Percentiles rank a stretch among this genome's conserved stretches.
These are phyloP conservation scores for Erucastrum elatum DNA, from an alignment of 345 rosid species.

Conservation along the genomic window DNA sequence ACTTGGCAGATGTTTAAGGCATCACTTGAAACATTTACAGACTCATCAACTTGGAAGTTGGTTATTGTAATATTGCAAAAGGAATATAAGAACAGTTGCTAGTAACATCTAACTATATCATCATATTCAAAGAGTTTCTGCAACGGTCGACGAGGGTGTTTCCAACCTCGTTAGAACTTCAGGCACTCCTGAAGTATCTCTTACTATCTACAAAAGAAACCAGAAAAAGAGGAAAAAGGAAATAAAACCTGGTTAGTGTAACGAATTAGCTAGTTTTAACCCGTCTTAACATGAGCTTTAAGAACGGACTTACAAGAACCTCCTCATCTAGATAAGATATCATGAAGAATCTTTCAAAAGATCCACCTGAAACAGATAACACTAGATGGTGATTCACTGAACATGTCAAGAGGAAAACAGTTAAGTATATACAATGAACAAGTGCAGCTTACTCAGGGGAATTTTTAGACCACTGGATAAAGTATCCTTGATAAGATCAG, in stretches of 20 bases:
- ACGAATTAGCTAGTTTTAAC: not conserved
- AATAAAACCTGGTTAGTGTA: not conserved
- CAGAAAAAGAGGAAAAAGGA: not conserved
- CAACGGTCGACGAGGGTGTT: slow-evolving; percentile 39
- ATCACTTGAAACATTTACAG: slow-evolving; percentile 11
- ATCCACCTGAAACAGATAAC: slow-evolving; percentile 58
- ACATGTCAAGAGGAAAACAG: not conserved
- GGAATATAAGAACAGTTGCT: slow-evolving; percentile 15
- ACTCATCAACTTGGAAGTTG: slow-evolving; percentile 31
- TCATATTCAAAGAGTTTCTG: slow-evolving; percentile 61
- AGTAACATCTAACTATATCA: slow-evolving; percentile 54
- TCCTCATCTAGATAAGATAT: slow-evolving; percentile 95
- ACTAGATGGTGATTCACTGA: not conserved
- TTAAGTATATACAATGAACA: not conserved
- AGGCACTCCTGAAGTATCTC: slow-evolving; percentile 73
- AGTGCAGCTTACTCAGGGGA: slow-evolving; percentile 72
- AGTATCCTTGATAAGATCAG: slow-evolving; percentile 66
- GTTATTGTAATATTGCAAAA: slow-evolving; percentile 10
- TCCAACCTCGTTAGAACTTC: slow-evolving; percentile 89
- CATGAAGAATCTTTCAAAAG: slow-evolving; percentile 87
- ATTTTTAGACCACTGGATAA: slow-evolving; percentile 66
- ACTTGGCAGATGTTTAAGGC: not conserved
- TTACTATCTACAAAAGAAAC: slow-evolving; percentile 56
- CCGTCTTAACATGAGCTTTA: not conserved
- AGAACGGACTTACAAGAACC: slow-evolving; percentile 64